Evolutionary conservation across 2,329 filamentous ascomycete species (phyloP).

Genomic region (Trichoderma gracile): DNA sequence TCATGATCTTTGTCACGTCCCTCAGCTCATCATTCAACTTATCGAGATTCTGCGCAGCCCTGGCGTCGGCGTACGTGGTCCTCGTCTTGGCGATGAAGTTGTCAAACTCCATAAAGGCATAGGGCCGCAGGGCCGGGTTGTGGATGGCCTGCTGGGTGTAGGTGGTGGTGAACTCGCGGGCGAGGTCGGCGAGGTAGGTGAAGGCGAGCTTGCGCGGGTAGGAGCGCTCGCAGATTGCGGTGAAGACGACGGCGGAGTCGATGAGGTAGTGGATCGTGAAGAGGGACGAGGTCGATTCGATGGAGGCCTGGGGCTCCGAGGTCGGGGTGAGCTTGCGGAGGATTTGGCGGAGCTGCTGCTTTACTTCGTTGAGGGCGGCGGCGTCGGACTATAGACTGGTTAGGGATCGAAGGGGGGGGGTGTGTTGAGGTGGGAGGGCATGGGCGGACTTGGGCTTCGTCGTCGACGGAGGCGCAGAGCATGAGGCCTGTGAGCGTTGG

Average conservation of each 20-base stretch:
- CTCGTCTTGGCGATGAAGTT: slow-evolving; percentile 93
- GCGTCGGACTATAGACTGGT: slow-evolving; percentile 53
- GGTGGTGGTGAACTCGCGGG: slow-evolving; percentile 84
- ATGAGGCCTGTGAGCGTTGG: slow-evolving; percentile 68
- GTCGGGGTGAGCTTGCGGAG: slow-evolving; percentile 85
- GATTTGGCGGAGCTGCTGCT: slow-evolving; percentile 86
- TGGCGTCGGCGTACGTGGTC: slow-evolving; percentile 88
- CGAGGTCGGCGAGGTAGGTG: slow-evolving; percentile 92
- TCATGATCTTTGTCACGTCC: slow-evolving; percentile 99
- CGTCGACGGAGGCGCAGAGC: slow-evolving; percentile 92
- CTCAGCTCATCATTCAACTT: slow-evolving; percentile 95
- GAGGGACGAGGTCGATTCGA: slow-evolving; percentile 71
- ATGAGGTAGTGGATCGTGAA: slow-evolving; percentile 92
- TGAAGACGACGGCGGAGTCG: slow-evolving; percentile 78
- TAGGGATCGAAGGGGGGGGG: background rate
- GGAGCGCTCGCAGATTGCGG: slow-evolving; percentile 88
- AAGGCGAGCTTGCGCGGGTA: slow-evolving; percentile 98
- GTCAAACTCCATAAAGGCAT: slow-evolving; percentile 97
- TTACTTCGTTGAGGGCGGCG: slow-evolving; percentile 79
- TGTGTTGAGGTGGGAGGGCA: background rate
- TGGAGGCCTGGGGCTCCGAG: slow-evolving; percentile 85
- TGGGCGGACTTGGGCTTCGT: slow-evolving; percentile 68
- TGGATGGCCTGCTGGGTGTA: slow-evolving; percentile 75
- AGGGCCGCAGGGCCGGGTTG: slow-evolving; percentile 75
- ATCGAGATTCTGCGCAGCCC: slow-evolving; percentile 88